Evolutionary conservation across 305 asterid genomes (phyloP).

Genomic region (Fraxinus baroniana): DNA sequence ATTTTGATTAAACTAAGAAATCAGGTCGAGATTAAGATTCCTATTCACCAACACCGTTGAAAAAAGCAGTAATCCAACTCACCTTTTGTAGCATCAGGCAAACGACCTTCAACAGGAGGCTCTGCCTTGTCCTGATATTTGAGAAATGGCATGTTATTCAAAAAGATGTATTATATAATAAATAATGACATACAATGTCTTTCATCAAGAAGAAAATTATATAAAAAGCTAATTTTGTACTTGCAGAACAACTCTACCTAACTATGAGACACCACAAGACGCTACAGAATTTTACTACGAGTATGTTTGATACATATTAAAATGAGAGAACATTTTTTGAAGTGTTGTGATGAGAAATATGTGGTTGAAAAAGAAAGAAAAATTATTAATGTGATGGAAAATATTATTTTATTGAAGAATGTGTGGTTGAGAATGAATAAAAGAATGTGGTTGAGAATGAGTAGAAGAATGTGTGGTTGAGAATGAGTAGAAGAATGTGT

Average conservation of each 20-base stretch:
- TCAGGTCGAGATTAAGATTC: neutral
- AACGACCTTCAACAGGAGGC: conserved; percentile 89
- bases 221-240: neutral
- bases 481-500: no score
- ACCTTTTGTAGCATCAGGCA: conserved; percentile 92
- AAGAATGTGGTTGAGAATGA: no score
- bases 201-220: neutral
- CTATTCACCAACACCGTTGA: neutral
- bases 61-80: conserved; percentile 6
- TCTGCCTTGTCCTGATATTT: conserved; percentile 63
- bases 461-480: no score
- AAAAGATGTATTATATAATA: neutral
- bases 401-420: no score
- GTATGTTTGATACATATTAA: no score
- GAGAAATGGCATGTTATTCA: neutral
- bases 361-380: no score
- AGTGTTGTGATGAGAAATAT: no score
- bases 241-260: neutral
- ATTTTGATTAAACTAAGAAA: neutral
- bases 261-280: neutral
- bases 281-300: neutral
- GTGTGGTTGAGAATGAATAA: no score
- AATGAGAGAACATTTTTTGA: no score
- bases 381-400: no score
- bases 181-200: neutral